Evolutionary conservation across 306 rosid genomes (phyloP).

Genomic region (Spatholobus suberectus): DNA sequence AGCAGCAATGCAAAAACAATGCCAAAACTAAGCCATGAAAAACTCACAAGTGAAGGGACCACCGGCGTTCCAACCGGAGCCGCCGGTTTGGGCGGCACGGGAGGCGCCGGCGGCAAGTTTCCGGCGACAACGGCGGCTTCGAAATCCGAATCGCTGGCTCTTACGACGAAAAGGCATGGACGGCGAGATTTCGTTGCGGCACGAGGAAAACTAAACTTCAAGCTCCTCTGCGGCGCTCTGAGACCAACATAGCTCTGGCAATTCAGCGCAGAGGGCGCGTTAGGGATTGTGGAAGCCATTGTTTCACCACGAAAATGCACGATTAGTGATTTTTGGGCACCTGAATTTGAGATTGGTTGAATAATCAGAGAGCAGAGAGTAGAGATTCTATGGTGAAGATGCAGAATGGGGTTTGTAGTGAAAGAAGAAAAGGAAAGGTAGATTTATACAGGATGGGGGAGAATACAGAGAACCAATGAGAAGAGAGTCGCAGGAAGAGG

Average conservation of each 20-base stretch:
- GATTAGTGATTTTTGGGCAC: background rate
- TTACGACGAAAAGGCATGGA: constrained; percentile 47
- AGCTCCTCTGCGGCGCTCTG: constrained; percentile 33
- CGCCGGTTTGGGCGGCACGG: constrained; percentile 77
- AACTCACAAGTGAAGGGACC: constrained; percentile 76
- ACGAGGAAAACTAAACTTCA: constrained; percentile 44
- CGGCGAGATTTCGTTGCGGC: constrained; percentile 43
- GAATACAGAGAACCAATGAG: constrained; percentile 47
- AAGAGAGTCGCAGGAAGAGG: constrained; percentile 6
- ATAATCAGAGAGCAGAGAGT: background rate
- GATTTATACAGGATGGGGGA: constrained; percentile 26
- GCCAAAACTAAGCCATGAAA: background rate
- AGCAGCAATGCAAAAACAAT: background rate
- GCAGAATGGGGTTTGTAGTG: background rate
- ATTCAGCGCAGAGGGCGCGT: constrained; percentile 46
- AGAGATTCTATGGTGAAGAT: background rate
- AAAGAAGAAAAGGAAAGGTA: background rate
- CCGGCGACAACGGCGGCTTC: constrained; percentile 93
- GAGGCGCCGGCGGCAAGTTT: constrained; percentile 78
- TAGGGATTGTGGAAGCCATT: constrained; percentile 72
- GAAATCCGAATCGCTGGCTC: constrained; percentile 77
- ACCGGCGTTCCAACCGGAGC: constrained; percentile 90
- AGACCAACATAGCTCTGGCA: constrained; percentile 56
- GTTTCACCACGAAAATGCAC: constrained; percentile 1
- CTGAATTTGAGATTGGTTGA: background rate